Evolutionary conservation across 805 yeast species (phyloP), one percentile per base, ranked within the genome.

Genomic region (Metschnikowia borealis): DNA sequence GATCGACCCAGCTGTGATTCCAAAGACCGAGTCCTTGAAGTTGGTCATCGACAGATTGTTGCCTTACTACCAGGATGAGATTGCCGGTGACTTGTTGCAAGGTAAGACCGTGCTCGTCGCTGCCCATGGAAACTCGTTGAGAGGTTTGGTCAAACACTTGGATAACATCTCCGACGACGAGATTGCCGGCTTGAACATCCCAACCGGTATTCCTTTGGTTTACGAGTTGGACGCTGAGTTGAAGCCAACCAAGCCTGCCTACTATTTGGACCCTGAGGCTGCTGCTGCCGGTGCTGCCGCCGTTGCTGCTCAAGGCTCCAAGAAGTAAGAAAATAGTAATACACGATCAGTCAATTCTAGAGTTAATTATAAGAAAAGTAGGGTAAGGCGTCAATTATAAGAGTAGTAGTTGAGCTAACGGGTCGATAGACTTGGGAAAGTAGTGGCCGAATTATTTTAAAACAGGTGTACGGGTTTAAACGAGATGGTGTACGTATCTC

Each of bases 271-370:
- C 78, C 98, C 98, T 66, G 97, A 89, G 79, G 98, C 97, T 67
- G 98, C 98, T 67, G 96, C 91, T 59, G 97, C 97, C 50, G 98
- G 98, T 81, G 98, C 97, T 60, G 97, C 97, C 68, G 97, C 97
- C 54, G 98, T 91, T 64, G 98, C 97, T 65, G 89, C 89, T 65
- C 98, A 91, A 80, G 98, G 98, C 38, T 60, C 71, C 35, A 73
- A 73, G 68, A 70, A 71, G 61, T 38, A 46, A 38, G 10, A 14
- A 15, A n/a, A 35, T n/a, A 15, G 18, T 15, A 38, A 23, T 13
- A 21, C 31, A 38, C 10, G 3, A 38, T 3, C 11, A 18, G 40
- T 18, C 5, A 21, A 32, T 11, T 10, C 13, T 31, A 10, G 13
- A 31, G 14, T 10, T 14, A 20, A 20, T 3, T 3, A 20, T 5